These are phyloP conservation scores for Amphirosellinia nigrospora DNA, from an alignment of 495 filamentous ascomycete genomes.

Conservation along the genomic window DNA sequence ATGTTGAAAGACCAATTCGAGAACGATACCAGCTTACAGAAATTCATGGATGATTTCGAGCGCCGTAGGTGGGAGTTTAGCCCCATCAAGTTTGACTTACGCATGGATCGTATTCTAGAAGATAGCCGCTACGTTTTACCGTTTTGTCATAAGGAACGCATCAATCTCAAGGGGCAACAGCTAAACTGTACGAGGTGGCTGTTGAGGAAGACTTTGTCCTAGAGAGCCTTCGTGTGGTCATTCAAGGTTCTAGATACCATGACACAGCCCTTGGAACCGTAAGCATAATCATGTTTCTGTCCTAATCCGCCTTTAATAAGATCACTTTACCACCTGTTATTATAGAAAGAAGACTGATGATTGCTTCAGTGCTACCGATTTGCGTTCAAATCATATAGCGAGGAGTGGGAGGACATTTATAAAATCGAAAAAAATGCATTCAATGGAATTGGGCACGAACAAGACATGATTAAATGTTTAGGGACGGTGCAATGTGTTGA, in stretches of 20 bases:
- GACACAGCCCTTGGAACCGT: not conserved
- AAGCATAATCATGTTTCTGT: not conserved
- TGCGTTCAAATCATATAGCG: conserved; percentile 1
- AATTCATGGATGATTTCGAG: not conserved
- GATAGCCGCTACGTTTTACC: conserved; percentile 29
- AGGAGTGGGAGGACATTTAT: not conserved
- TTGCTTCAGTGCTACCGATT: not conserved
- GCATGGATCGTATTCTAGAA: not conserved
- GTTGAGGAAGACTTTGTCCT: conserved; percentile 43
- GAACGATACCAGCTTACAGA: not conserved
- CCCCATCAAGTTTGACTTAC: not conserved
- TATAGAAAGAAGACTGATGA: not conserved
- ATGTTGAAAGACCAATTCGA: not conserved
- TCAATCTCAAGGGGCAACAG: conserved; percentile 44
- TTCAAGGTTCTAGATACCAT: not conserved
- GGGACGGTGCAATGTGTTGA: not conserved
- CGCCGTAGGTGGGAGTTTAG: conserved; percentile 1
- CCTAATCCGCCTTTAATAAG: not conserved
- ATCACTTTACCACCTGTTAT: not conserved
- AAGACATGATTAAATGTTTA: not conserved
- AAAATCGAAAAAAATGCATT: conserved; percentile 1
- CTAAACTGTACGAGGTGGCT: conserved; percentile 39
- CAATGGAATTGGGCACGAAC: not conserved
- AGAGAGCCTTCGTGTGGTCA: conserved; percentile 45
- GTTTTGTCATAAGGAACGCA: conserved; percentile 33